Base-by-base conservation (phyloP, 2,329 filamentous ascomycete species). In the Talaromyces sp. region DNA sequence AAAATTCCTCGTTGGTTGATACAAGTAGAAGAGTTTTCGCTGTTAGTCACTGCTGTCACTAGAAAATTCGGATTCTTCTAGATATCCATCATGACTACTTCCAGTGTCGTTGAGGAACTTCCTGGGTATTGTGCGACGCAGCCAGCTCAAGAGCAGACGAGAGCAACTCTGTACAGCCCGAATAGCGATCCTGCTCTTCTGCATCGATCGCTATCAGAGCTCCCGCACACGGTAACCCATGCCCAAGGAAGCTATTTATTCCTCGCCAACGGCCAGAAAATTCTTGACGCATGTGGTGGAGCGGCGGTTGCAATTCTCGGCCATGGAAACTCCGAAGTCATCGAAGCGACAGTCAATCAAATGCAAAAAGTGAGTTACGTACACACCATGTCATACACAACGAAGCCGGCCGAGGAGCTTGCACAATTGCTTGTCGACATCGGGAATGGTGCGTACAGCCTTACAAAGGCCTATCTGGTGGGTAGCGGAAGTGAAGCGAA, bases 251-350 rank as follows among this genome's bases (percentile, higher is more conserved):
- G 78, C 62, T 80, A 79, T 59, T 69, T 84, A 13, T 71, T 75
- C 40, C 73, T 84, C 1, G 74, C 74, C 63, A 77, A 79, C 66
- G 86, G 85, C 1, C 78, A 80, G 25, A 76, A 74, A 35, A 81
- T 94, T 41, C 80, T 91, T 13, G 89, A 94, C 68, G 86, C 84
- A 22, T 87, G 85, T 45, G 82, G 85, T 28, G 89, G 89, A 11
- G 86, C 89, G 2, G 87, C 85, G 22, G 88, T 91, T 2, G 78
- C 84, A 17, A 85, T 84, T 66, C 75, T 92, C 8, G 89, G 89
- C 5, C 84, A 89, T 65, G 83, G 81, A 33, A 80, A 86, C 54
- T 64, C 75, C 36, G 78, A 85, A 35, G 82, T 91, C 5, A 76
- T 79, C 19, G 74, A 80, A 4, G 88, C 86, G 1, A 79, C 89